Evolutionary conservation across 805 yeast genomes (phyloP), one percentile per base, ranked within the genome.

Genomic region (Saturnispora ahearnii): DNA sequence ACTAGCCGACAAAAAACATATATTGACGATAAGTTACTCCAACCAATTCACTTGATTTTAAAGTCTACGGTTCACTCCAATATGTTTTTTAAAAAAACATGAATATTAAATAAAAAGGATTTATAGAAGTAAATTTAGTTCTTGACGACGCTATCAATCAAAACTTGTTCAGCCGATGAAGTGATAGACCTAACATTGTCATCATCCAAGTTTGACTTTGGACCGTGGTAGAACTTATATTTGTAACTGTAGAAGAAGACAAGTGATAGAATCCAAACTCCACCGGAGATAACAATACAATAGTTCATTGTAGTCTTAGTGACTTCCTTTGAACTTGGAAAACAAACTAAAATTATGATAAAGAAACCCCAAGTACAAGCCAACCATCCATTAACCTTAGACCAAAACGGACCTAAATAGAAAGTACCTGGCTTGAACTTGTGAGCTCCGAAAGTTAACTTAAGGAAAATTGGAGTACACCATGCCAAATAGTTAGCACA

Each of bases 341-440:
- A 76, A 78, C 77, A 76, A 37, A 73, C 71, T 63, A 82, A 65
- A 32, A 78, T 61, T 33, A 81, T 76, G 44, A 74, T 73, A 56
- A 72, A 82, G 0, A 59, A 53, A 47, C 78, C 71, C 69, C 78
- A 83, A 5, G 66, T 41, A 6, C 70, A 71, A 1, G 84, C 69
- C 13, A 69, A 58, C 60, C 72, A 57, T 46, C 77, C 77, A 41
- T 77, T 66, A 10, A 70, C 55, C 34, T 65, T 67, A 1, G 84
- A 78, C 29, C 49, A 38, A 21, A 63, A 49, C n/a, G 68, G 65
- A 34, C 89, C 89, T 37, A 81, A 63, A 60, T 77, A 75, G 57
- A 82, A 82, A 4, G 77, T 76, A 5, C 89, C 90, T 2, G 85
- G 85, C 10, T 59, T 67, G 54, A 80, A 79, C 43, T 74, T 67